Evolutionary conservation across 2,329 filamentous ascomycete genomes (phyloP), one percentile per base, ranked within the genome.

Genomic region (Aspergillus arachidicola): DNA sequence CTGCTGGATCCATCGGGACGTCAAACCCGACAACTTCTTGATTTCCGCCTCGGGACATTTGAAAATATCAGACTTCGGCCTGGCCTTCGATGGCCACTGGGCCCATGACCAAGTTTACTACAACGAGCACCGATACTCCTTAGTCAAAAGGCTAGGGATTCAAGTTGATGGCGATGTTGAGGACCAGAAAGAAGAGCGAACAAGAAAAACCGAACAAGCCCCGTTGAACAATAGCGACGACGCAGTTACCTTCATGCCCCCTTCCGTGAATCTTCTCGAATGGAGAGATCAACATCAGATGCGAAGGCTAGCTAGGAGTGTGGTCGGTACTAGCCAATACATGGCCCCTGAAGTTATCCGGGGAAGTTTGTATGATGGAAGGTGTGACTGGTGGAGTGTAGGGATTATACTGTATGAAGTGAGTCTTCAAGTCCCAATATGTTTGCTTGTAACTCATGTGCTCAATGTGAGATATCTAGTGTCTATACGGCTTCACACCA

Each of bases 21-120:
- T 98, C 75, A 99, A 99, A 77, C 95, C 94, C 0, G 94, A 98
- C 82, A 99, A 99, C 72, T 98, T 99, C 72, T 84, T 98, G 34
- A 93, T 98, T 71, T 92, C 91, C 10, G 86, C 91, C 0, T 91
- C 91, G 21, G 94, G 95, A 0, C 95, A 99, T 75, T 79, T 98
- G 63, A 97, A 96, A 74, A 97, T 98, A 45, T 96, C 94, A 0
- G 95, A 99, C 72, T 99, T 99, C 76, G 94, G 95, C 0, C 86
- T 99, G 43, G 93, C 94, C 0, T 98, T 98, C 74, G 92, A 97
- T 73, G 94, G 94, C 0, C 92, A 97, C 75, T 98, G 94, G 94
- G 88, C 91, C 16, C 94, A 98, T 75, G 92, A 96, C 66, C 90
- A 94, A 67, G 83, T 87, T 0, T 98, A 96, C 78, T 96, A 92